Conservation (phyloP, 371 early-diverging fungal species). For the Mucor piriformis region DNA sequence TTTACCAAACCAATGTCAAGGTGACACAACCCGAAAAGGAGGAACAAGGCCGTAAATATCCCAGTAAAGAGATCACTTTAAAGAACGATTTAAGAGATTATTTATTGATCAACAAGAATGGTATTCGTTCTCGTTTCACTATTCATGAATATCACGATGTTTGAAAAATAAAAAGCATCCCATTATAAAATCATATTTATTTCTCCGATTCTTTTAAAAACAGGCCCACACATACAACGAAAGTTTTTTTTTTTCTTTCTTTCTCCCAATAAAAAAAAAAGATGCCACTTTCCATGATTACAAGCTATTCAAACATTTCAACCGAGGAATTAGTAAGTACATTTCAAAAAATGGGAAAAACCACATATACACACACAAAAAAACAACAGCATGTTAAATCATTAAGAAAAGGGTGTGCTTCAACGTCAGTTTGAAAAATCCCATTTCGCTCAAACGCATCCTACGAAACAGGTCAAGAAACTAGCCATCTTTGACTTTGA, state of each 20-base stretch:
- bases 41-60: conserved; percentile 41
- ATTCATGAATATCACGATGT: conserved; percentile 65
- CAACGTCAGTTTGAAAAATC: conserved; percentile 24
- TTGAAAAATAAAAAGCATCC: conserved; percentile 27
- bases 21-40: conserved; percentile 51
- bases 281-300: conserved; percentile 17
- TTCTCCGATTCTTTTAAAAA: background rate
- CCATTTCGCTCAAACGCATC: background rate
- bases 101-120: conserved; percentile 64
- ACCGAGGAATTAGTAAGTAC: conserved; percentile 12
- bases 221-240: background rate
- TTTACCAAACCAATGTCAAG: conserved; percentile 56
- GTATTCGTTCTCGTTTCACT: conserved; percentile 56
- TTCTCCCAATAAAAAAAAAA: background rate
- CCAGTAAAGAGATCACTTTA: conserved; percentile 50
- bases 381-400: too few species aligned
- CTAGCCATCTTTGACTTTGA: conserved; percentile 84
- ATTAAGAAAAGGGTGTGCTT: conserved; percentile 11
- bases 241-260: conserved; percentile 4
- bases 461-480: conserved; percentile 16
- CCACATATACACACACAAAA: too few species aligned
- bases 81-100: conserved; percentile 70
- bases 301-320: conserved; percentile 2
- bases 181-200: conserved; percentile 3
- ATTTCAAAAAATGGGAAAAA: too few species aligned